Percentiles rank a stretch among this genome's conserved stretches.
phyloP scores from a whole-genome alignment of 371 early-diverging fungal genomes.

The Saksenaea vasiformis region DNA sequence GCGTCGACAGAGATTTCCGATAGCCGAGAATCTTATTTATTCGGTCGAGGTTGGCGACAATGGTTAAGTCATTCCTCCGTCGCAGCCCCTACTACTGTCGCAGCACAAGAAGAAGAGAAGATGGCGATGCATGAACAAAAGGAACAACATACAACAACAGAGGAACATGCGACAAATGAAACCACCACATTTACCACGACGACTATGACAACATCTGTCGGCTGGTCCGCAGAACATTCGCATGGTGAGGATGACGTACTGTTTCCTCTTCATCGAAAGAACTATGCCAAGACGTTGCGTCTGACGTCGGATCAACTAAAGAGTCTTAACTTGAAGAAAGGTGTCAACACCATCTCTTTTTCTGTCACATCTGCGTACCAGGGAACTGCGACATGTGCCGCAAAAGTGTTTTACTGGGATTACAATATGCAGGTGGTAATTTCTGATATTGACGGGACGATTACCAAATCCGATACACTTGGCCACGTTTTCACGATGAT shows the following conservation, averaged over 20 bases:
- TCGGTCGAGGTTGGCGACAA: slow-evolving; percentile 55
- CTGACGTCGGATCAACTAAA: slow-evolving; percentile 88
- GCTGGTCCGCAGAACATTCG: slow-evolving; percentile 37
- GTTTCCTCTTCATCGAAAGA: slow-evolving; percentile 29
- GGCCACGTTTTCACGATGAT: slow-evolving; percentile 97
- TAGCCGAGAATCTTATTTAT: slow-evolving; percentile 45
- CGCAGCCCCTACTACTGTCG: slow-evolving; percentile 21
- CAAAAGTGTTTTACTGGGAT: slow-evolving; percentile 90
- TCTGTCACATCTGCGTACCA: slow-evolving; percentile 75
- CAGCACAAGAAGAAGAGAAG: background rate
- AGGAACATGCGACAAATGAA: slow-evolving; percentile 13
- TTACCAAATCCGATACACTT: slow-evolving; percentile 96
- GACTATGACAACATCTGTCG: slow-evolving; percentile 48
- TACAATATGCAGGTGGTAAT: slow-evolving; percentile 87
- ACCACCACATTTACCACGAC: slow-evolving; percentile 49
- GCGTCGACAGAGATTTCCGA: slow-evolving; percentile 25
- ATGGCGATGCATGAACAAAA: background rate
- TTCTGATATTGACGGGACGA: slow-evolving; percentile 98
- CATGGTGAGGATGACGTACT: slow-evolving; percentile 15
- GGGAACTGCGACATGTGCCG: slow-evolving; percentile 71
- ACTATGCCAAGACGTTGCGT: slow-evolving; percentile 85
- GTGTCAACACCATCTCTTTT: slow-evolving; percentile 88
- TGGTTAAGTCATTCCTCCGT: slow-evolving; percentile 55
- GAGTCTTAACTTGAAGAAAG: slow-evolving; percentile 77
- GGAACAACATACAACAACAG: background rate